Evolutionary conservation across 2,329 filamentous ascomycete genomes (phyloP), one percentile per base, ranked within the genome.

Genomic region (Fusarium sp.): DNA sequence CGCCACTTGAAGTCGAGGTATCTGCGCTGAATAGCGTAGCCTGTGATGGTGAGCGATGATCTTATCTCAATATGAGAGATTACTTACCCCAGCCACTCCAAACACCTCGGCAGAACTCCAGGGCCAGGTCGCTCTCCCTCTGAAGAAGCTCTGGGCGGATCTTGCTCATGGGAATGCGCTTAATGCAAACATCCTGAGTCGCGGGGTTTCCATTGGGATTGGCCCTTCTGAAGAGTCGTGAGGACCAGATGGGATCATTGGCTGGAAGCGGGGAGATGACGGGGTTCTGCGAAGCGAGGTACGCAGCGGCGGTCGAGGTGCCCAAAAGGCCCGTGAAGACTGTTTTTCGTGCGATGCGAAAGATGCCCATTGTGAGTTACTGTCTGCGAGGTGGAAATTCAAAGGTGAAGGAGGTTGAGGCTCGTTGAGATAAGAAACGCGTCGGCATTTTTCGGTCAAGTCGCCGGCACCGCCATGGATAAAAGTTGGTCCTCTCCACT

Each of bases 71-170:
- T 18, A 28, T 6, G 18, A 22, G 17, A n/a, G 17, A 7, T 52
- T 31, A 57, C 42, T 60, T 52, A 92, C 90, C 90, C 76, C 84
- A 84, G 58, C 88, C 89, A 66, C 86, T 85, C 90, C 88, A 93
- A 49, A 92, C 80, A 44, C 90, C 90, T 14, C 88, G 87, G 75
- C 89, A 91, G 75, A 92, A 92, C 68, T 87, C 88, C 71, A 91
- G 83, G 2, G 87, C 86, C 49, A 92, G 81, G 3, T 82, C 83
- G 28, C 81, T 80, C 68, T 88, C 88, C 68, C 87, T 85, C 74
- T 91, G 82, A 15, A 92, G 79, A 55, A 93, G 81, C 67, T 90
- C 87, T 1, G 91, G 90, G 31, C 87, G 85, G 64, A 94, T 88
- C 74, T 89, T 87, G 46, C 81, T 81, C 49, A 94, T 75, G 0